Evolutionary conservation across 306 rosid genomes (phyloP).

Genomic region (Medicago arabica): DNA sequence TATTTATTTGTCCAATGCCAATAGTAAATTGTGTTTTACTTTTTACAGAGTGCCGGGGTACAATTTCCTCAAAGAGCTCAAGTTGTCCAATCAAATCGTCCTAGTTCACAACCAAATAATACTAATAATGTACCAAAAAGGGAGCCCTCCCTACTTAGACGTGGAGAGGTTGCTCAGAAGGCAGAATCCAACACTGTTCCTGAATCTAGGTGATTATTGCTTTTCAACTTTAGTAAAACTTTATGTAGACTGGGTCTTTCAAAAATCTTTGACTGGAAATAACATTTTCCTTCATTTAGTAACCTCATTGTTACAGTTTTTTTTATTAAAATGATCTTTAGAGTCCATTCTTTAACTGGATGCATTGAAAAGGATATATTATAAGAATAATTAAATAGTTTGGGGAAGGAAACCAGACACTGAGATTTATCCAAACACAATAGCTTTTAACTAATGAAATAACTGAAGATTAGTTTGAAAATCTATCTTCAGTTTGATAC

Average conservation of each 20-base stretch:
- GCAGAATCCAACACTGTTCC: slow-evolving; percentile 64
- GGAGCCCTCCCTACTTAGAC: slow-evolving; percentile 54
- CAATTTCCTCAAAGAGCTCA: slow-evolving; percentile 82
- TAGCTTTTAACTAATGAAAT: slow-evolving; percentile 11
- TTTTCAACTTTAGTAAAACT: slow-evolving; percentile 32
- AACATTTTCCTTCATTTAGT: slow-evolving; percentile 4
- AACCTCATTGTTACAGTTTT: background rate
- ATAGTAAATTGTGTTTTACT: slow-evolving; percentile 30
- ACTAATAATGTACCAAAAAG: slow-evolving; percentile 50
- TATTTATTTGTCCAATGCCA: slow-evolving; percentile 11
- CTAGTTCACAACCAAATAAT: slow-evolving; percentile 56
- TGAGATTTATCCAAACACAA: slow-evolving; percentile 29
- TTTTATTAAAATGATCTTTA: slow-evolving; percentile 7
- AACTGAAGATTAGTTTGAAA: slow-evolving; percentile 15
- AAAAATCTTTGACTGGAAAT: slow-evolving; percentile 17
- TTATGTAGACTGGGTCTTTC: slow-evolving; percentile 23
- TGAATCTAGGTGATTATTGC: slow-evolving; percentile 75
- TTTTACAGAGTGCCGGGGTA: slow-evolving; percentile 84
- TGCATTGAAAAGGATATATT: background rate
- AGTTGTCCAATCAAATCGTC: slow-evolving; percentile 55
- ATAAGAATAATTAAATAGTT: background rate
- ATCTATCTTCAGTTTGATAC: slow-evolving; percentile 12
- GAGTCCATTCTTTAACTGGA: background rate
- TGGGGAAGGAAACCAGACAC: slow-evolving; percentile 3
- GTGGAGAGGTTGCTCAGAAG: slow-evolving; percentile 52